Evolutionary conservation across 2,329 filamentous ascomycete genomes (phyloP), one percentile per base, ranked within the genome.

Genomic region (Akanthomyces muscarius): DNA sequence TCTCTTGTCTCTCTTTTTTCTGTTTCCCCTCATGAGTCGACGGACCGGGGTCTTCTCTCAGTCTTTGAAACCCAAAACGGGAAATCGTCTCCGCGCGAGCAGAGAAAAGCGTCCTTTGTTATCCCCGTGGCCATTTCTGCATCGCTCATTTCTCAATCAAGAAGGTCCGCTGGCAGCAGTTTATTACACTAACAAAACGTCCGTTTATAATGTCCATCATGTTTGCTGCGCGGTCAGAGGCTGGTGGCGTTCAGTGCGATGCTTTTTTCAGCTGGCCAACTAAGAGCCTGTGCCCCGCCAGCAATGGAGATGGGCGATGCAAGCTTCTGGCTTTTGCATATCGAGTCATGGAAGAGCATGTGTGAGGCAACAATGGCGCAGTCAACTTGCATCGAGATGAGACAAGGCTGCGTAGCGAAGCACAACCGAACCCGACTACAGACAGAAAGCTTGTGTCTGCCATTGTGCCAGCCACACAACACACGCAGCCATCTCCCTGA

Each of bases 371-470:
- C 51, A 21, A 1, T 8, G 5, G 30, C 51, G 21, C 18, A 25
- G n/a, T 30, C 30, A 33, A 16, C 8, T 21, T 38, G 28, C 54
- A 30, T 53, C 44, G 60, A 38, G 47, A 62, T 54, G 50, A 56
- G 14, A 56, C 60, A 55, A 47, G 50, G 36, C 41, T 54, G 16
- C 21, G 52, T 3, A 42, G 30, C 54, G 36, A 52, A 48, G 33
- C 41, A 62, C 10, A n/a, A 41, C 41, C 36, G 23, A 33, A 28
- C 11, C 48, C 48, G n/a, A 56, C 41, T 30, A 23, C 38, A 44
- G 41, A n/a, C 1, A 14, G 16, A 61, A 65, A 61, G 63, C 63
- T 57, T 57, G 42, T 57, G 21, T 36, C 21, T 48, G 42, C 41
- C 25, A 11, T 44, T 21, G n/a, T 10, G 28, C 38, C 25, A 54